These are phyloP conservation scores for Catenaria anguillulae DNA, from an alignment of 371 early-diverging fungal genomes.

Conservation along the genomic window DNA sequence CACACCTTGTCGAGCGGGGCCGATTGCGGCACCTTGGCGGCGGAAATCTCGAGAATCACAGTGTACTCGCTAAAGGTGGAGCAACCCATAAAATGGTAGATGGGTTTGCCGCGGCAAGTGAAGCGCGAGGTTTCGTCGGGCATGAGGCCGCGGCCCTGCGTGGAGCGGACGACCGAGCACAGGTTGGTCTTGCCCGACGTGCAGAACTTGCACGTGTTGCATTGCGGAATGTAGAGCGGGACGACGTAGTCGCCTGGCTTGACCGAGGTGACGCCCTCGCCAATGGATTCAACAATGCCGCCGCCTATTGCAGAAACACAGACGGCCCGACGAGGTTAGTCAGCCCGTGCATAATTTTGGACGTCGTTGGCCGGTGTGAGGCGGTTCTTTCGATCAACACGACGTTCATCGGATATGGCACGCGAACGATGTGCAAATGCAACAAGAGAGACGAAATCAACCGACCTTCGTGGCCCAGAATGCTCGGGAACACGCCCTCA, in stretches of 20 bases:
- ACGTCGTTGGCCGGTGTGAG: too few species aligned
- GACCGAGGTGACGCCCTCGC: constrained; percentile 87
- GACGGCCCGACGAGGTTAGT: too few species aligned
- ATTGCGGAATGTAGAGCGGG: constrained; percentile 87
- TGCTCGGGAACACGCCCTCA: constrained; percentile 79
- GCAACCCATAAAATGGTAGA: constrained; percentile 93
- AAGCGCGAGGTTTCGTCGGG: constrained; percentile 88
- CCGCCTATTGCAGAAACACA: too few species aligned
- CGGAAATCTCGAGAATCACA: constrained; percentile 75
- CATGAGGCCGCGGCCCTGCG: constrained; percentile 91
- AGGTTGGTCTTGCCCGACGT: constrained; percentile 88
- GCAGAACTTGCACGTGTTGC: constrained; percentile 89
- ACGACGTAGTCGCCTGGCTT: constrained; percentile 85
- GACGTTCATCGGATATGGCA: too few species aligned
- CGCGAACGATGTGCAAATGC: too few species aligned
- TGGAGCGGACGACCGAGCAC: constrained; percentile 74
- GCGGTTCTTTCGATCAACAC: too few species aligned
- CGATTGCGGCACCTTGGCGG: constrained; percentile 65
- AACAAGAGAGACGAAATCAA: too few species aligned
- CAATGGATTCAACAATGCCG: constrained; percentile 88
- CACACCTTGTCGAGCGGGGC: constrained; percentile 76
- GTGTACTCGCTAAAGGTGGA: constrained; percentile 93
- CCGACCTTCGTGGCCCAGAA: constrained; percentile 89
- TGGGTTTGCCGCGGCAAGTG: constrained; percentile 68
- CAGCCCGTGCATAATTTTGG: too few species aligned